A percentile compares a stretch with the other conserved stretches of the same genome.
These are phyloP conservation scores for Dipteronia dyeriana DNA, from an alignment of 345 rosid genomes.

Conservation along the genomic window DNA sequence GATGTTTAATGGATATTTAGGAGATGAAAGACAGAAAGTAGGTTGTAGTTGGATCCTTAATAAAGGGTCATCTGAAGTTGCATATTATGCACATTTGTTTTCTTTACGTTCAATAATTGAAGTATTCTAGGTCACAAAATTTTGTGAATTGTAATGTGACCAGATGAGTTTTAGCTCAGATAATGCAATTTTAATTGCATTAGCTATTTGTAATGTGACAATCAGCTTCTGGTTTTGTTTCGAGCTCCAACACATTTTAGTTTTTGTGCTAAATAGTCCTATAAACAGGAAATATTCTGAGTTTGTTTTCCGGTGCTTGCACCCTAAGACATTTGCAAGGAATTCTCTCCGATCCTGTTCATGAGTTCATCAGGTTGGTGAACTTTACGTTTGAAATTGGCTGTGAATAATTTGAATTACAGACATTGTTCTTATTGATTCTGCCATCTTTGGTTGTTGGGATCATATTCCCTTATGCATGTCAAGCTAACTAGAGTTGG, in stretches of 20 bases:
- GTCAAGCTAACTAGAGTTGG: background rate
- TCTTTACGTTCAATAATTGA: background rate
- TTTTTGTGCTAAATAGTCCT: background rate
- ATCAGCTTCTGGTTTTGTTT: background rate
- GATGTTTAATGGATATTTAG: too few species aligned
- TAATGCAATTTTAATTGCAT: too few species aligned
- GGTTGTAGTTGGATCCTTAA: background rate
- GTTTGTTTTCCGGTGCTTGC: background rate
- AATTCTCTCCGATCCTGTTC: background rate
- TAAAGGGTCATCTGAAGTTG: background rate
- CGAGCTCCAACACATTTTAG: background rate
- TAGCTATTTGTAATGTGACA: background rate
- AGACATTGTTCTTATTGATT: background rate
- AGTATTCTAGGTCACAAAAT: background rate
- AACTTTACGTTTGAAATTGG: too few species aligned
- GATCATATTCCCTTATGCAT: background rate
- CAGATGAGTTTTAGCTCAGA: background rate
- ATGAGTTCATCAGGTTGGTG: background rate
- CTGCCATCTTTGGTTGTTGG: background rate
- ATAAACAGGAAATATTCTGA: background rate
- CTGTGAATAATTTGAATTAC: background rate
- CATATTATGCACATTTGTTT: too few species aligned
- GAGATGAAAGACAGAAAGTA: too few species aligned
- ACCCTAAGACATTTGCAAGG: background rate
- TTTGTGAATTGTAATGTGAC: background rate